Percentiles rank a stretch among this genome's conserved stretches.
Evolutionary conservation across 2,329 filamentous ascomycete species (phyloP).

Genomic region (Pyrenophora seminiperda): DNA sequence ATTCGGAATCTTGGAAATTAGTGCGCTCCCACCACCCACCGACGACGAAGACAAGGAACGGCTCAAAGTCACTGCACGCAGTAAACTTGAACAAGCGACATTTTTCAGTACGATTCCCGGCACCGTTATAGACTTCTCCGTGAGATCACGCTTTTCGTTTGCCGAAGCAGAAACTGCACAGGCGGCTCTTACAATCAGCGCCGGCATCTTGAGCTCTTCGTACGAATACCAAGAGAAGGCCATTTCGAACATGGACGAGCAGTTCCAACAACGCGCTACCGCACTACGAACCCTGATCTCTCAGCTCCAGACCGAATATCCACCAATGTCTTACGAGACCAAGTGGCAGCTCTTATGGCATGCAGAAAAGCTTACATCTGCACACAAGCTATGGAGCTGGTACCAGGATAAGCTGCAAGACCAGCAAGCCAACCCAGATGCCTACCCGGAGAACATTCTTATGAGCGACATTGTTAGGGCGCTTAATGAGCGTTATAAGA

Average conservation of each 20-base stretch:
- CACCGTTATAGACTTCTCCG: constrained; percentile 86
- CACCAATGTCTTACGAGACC: constrained; percentile 67
- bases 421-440: constrained; percentile 65
- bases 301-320: constrained; percentile 69
- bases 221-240: constrained; percentile 74
- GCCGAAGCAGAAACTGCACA: constrained; percentile 70
- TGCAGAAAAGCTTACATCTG: constrained; percentile 87
- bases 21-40: constrained; percentile 62
- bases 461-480: constrained; percentile 75
- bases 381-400: constrained; percentile 76
- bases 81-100: constrained; percentile 90
- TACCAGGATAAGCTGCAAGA: constrained; percentile 75
- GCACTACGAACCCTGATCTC: constrained; percentile 76
- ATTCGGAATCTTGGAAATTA: constrained; percentile 63
- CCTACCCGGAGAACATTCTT: constrained; percentile 68
- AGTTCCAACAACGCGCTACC: constrained; percentile 72
- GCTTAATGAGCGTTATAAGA: constrained; percentile 77
- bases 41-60: constrained; percentile 55
- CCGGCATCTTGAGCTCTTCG: constrained; percentile 78
- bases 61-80: constrained; percentile 73
- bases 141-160: constrained; percentile 69
- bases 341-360: constrained; percentile 85
- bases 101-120: constrained; percentile 84
- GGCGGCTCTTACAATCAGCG: constrained; percentile 78
- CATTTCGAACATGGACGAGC: constrained; percentile 78